These are phyloP conservation scores for Lagerstroemia speciosa DNA, from an alignment of 345 rosid genomes.

Conservation along the genomic window DNA sequence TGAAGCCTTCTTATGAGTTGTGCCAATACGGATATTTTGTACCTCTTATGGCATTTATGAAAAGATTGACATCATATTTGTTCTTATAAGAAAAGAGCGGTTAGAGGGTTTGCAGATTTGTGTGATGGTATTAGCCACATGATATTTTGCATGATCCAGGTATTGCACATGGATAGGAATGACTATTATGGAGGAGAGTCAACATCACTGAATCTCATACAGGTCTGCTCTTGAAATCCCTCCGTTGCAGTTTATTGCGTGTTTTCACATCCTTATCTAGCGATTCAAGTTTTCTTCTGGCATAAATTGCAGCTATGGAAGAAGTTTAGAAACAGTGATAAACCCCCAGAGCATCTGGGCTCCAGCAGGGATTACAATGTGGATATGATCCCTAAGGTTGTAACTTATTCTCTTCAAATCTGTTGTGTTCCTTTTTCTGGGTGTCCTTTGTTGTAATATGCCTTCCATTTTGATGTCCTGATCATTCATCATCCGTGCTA, in stretches of 20 bases:
- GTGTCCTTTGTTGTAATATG: not conserved
- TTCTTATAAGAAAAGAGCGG: not conserved
- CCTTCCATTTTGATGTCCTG: constrained; percentile 2
- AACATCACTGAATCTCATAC: constrained; percentile 84
- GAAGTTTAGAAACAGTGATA: constrained; percentile 78
- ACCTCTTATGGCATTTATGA: not conserved
- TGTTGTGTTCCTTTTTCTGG: too few species aligned
- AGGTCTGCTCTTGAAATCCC: constrained; percentile 35
- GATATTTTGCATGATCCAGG: constrained; percentile 32
- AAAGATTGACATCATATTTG: not conserved
- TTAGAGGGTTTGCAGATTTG: not conserved
- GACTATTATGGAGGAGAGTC: constrained; percentile 98
- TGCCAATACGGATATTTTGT: not conserved
- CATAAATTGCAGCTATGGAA: constrained; percentile 61
- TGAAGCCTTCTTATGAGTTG: not conserved
- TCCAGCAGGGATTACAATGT: constrained; percentile 92
- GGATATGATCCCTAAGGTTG: constrained; percentile 96
- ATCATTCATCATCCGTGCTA: constrained; percentile 13
- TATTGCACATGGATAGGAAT: constrained; percentile 96
- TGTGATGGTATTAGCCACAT: not conserved
- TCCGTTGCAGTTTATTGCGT: not conserved
- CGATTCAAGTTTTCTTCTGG: not conserved
- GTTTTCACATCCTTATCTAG: not conserved
- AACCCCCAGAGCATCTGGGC: constrained; percentile 85
- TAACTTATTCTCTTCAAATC: constrained; percentile 9